Evolutionary conservation across 179 eudicot genomes (phyloP), one percentile per base, ranked within the genome.

Genomic region (Silene coronaria): DNA sequence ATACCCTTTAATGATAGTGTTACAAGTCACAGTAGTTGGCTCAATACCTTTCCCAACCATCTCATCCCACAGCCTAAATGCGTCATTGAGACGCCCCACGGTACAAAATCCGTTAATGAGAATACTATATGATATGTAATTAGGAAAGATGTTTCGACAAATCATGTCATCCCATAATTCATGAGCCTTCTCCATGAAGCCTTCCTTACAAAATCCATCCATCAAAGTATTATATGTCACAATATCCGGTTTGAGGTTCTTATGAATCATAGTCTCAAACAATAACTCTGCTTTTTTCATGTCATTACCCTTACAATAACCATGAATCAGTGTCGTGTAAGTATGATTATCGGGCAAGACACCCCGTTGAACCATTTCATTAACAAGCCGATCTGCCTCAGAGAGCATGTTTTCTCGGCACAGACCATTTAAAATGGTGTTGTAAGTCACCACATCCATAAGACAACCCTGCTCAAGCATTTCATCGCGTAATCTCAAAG

Each of bases 291-390:
- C 96, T 74, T 80, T 86, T 32, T 80, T 75, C 86, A 87, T 82
- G 78, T 88, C 77, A 48, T 87, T 79, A 58, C 48, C 76, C 82
- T 87, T 93, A 77, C 91, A 88, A 72, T 89, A 85, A 61, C 97
- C 97, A 72, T 87, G 79, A 71, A 93, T 93, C 30, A 93, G 88
- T 7, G 92, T 89, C 1, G 92, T 82, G 73, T 78, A 93, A 38
- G 92, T 87, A 76, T 79, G 88, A 80, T 78, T 89, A 84, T 93
- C 97, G 65, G 95, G 97, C 76, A 73, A 73, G 24, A 87, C 58
- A 51, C 89, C 90, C 83, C 96, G 85, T 76, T 87, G 88, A 79
- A 85, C 55, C 97, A 93, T 91, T 89, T 93, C 97, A 42, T 88
- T 75, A 46, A 90, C 82, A 74, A 89, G 85, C 5, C 66, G 80